Conservation (phyloP, 2,329 filamentous ascomycete species). For the Bipolaris sorokiniana region DNA sequence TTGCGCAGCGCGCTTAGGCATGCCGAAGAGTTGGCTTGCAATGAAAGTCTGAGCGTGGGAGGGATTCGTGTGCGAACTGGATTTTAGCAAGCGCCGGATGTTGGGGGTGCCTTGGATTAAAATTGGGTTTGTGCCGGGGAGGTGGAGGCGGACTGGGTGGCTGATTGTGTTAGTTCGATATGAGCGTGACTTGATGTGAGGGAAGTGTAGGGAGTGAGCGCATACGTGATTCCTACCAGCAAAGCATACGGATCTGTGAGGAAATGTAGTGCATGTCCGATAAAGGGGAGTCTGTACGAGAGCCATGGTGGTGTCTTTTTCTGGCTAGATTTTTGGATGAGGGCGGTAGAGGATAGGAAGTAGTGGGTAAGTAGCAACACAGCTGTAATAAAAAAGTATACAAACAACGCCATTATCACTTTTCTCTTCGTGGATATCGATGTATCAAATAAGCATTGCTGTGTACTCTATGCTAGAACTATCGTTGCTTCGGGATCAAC, state of each 20-base stretch:
- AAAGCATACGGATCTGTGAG: background rate
- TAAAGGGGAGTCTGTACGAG: background rate
- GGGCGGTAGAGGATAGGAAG: background rate
- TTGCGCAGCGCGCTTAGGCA: background rate
- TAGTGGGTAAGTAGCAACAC: background rate
- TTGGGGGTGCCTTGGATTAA: background rate
- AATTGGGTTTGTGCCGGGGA: background rate
- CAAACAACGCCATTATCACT: background rate
- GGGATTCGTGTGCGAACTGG: background rate
- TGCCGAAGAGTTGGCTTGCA: background rate
- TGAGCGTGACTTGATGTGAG: too few relatives aligned
- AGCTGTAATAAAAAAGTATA: background rate
- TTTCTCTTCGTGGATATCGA: background rate
- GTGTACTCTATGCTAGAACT: too few relatives aligned
- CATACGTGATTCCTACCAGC: background rate
- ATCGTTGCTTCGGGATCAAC: too few relatives aligned
- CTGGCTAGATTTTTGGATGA: background rate
- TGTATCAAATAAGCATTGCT: background rate
- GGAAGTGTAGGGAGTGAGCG: too few relatives aligned
- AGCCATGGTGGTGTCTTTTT: background rate
- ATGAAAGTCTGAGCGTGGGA: background rate
- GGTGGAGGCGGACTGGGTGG: background rate
- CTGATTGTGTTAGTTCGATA: background rate
- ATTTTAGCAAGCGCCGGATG: background rate
- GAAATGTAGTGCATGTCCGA: background rate